Base-by-base conservation (phyloP, 2,329 filamentous ascomycete species). In the Cladosporium austrohemisphaericum region DNA sequence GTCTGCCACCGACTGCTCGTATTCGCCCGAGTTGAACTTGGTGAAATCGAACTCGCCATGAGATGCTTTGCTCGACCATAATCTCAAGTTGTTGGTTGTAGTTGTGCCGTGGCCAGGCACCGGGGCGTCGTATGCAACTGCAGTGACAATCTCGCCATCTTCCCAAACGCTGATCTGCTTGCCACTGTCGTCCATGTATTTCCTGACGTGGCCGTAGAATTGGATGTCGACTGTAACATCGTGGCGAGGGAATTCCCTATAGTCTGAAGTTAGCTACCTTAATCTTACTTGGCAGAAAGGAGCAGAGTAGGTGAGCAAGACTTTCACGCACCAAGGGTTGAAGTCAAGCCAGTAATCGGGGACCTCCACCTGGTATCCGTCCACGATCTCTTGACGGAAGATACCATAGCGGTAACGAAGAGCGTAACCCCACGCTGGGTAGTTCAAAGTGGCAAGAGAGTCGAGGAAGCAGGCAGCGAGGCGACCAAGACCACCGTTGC, bases 311-410 rank as follows among this genome's bases (percentile, higher is more conserved):
- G 4, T 6, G 8, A 2, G 10, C 6, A 13, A 7, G 2, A 9
- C 1, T 8, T 18, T 16, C 1, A 31, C 44, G 11, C 19, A 47
- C 93, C 93, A 98, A 1, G 93, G 93, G 71, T 98, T 98, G 71
- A 97, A 96, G 68, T 97, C 93, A 47, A 98, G 81, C 93, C 93
- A 98, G 73, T 98, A 97, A 68, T 98, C 93, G 16, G 93, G 93
- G 52, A 97, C 87, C 66, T 98, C 93, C 56, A 98, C 90, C 71
- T 98, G 93, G 68, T 96, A 98, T 51, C 93, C 93, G 64, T 97
- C 87, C 52, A 96, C 84, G 61, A 98, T 97, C 74, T 97, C 93
- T 75, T 98, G 93, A 76, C 97, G 97, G 83, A 98, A 98, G 68
- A 98, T 98, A 66, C 73, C 73, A 54, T 97, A 97, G 68, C 90